Percentiles rank a stretch among this genome's conserved stretches.
Evolutionary conservation across 441 rosid species (phyloP).

Genomic region (Gossypium armourianum): DNA sequence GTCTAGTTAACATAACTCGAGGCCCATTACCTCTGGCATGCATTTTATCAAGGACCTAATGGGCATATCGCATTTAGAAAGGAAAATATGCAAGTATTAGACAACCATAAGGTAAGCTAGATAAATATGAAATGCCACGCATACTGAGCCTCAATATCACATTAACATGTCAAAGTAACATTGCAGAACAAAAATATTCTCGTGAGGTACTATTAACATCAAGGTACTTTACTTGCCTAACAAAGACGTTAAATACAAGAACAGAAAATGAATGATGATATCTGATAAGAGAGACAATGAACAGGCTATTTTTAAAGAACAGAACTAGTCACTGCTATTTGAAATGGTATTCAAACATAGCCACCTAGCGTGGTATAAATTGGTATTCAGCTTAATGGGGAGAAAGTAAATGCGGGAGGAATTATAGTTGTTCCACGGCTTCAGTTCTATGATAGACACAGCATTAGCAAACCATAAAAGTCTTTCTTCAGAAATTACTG

Average conservation of each 20-base stretch:
- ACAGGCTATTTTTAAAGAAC: background rate
- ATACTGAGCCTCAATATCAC: background rate
- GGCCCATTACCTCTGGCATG: constrained; percentile 96
- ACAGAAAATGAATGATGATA: background rate
- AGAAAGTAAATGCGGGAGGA: background rate
- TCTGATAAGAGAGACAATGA: background rate
- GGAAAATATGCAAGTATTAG: background rate
- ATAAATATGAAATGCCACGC: background rate
- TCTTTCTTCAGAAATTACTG: background rate
- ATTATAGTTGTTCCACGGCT: background rate
- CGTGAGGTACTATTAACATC: background rate
- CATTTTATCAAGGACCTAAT: constrained; percentile 54
- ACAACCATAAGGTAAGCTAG: background rate
- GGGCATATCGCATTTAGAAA: background rate
- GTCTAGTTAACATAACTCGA: constrained; percentile 77
- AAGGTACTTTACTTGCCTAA: background rate
- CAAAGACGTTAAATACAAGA: background rate
- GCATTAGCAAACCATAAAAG: no score
- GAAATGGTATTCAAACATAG: background rate
- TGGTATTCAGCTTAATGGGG: background rate
- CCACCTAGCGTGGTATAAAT: background rate
- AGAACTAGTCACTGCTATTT: background rate
- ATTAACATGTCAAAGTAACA: background rate
- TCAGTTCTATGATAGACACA: background rate
- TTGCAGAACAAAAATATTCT: background rate